Evolutionary conservation across 1,284 basidiomycete species (phyloP).

Genomic region (Austropuccinia psidii): DNA sequence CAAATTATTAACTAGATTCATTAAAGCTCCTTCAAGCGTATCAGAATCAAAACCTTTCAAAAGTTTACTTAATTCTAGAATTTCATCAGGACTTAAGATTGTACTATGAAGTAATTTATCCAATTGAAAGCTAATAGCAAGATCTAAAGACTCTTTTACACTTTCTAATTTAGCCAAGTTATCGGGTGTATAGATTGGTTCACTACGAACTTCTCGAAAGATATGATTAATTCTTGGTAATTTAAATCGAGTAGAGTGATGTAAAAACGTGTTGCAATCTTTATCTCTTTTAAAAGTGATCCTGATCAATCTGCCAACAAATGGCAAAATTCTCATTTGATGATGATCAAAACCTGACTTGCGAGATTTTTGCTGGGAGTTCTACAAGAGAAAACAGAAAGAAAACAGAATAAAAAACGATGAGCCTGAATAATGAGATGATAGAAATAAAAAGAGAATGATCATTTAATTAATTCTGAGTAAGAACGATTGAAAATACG

Average conservation of each 20-base stretch:
- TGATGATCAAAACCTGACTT: background rate
- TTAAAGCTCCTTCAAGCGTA: constrained; percentile 9
- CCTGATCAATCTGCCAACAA: constrained; percentile 8
- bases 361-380: background rate
- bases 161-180: constrained; percentile 48
- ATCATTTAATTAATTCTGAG: background rate
- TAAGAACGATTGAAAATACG: background rate
- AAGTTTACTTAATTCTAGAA: constrained; percentile 40
- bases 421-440: background rate
- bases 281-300: background rate
- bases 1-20: constrained; percentile 5
- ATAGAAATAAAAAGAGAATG: background rate
- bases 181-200: background rate
- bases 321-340: background rate
- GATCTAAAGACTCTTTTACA: constrained; percentile 52
- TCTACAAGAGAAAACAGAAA: background rate
- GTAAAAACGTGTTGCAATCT: background rate
- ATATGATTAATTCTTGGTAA: background rate
- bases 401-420: background rate
- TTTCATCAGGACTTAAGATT: constrained; percentile 55
- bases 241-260: background rate
- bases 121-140: constrained; percentile 62
- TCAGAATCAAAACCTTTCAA: background rate
- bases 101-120: constrained; percentile 57
- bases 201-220: background rate